Percentiles rank a stretch among this genome's conserved stretches.
phyloP scores from a whole-genome alignment of 2,329 filamentous ascomycete genomes.

The Davidsoniella virescens region DNA sequence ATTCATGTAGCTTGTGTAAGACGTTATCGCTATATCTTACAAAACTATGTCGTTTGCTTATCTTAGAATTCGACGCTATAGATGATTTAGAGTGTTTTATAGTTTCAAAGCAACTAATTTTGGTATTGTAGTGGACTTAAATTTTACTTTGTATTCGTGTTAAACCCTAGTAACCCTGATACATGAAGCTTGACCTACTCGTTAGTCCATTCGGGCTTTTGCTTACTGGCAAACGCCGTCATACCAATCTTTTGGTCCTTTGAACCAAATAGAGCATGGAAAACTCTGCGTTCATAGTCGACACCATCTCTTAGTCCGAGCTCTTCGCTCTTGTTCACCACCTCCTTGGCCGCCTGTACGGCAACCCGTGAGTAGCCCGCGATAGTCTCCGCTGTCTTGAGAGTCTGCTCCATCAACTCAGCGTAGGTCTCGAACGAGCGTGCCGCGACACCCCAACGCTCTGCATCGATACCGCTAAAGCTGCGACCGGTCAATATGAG shows the following conservation, averaged over 20 bases:
- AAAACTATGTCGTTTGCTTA: too few species aligned
- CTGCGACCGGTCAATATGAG: constrained; percentile 73
- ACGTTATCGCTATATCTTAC: too few species aligned
- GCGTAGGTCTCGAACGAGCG: constrained; percentile 66
- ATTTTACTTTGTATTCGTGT: too few species aligned
- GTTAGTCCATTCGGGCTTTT: constrained; percentile 79
- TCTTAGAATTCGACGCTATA: too few species aligned
- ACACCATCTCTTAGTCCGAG: constrained; percentile 74
- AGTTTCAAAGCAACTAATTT: too few species aligned
- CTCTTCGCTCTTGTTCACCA: constrained; percentile 98
- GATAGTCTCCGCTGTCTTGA: constrained; percentile 79
- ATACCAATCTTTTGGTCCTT: constrained; percentile 95
- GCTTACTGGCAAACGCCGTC: constrained; percentile 90
- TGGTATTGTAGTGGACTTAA: too few species aligned
- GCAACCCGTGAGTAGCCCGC: constrained; percentile 76
- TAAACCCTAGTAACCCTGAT: too few species aligned
- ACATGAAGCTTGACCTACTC: constrained; percentile 2
- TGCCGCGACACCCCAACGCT: constrained; percentile 78
- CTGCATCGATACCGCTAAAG: constrained; percentile 72
- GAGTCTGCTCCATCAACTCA: constrained; percentile 61
- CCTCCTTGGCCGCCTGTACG: constrained; percentile 82
- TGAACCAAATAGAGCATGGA: constrained; percentile 85
- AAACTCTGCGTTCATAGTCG: constrained; percentile 84
- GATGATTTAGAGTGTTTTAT: too few species aligned
- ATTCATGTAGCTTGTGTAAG: too few species aligned